Conservation (phyloP, 169 alveolate species). For the Eimeria praecox region DNA sequence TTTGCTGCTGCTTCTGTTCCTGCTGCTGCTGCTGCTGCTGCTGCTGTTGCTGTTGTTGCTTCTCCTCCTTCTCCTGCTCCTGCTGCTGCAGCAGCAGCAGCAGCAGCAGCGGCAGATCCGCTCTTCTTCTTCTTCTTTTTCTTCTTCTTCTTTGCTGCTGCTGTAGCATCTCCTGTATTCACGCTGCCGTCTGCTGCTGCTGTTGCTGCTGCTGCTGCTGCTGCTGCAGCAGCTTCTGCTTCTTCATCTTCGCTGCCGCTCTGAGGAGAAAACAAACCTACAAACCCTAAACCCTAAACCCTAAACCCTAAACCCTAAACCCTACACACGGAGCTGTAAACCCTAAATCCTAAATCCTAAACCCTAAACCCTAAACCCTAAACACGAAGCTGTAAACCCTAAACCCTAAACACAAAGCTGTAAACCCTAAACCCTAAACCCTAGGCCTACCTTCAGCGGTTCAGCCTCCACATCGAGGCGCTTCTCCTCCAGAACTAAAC, state of each 20-base stretch:
- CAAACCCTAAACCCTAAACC: slow-evolving; percentile 53
- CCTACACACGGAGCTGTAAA: neutral
- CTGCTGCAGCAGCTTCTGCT: neutral
- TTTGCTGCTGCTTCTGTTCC: slow-evolving; percentile 56
- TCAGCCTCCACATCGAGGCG: slow-evolving; percentile 42
- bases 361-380: slow-evolving; percentile 48
- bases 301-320: slow-evolving; percentile 63
- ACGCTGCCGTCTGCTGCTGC: slow-evolving; percentile 1
- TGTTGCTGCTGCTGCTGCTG: slow-evolving; percentile 6
- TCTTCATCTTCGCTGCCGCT: slow-evolving; percentile 8
- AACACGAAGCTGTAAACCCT: too few relatives aligned
- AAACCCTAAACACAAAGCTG: slow-evolving; percentile 13
- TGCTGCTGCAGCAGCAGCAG: too few relatives aligned
- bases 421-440: neutral
- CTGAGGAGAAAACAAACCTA: neutral
- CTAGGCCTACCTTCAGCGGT: slow-evolving; percentile 21
- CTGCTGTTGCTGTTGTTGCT: neutral
- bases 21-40: slow-evolving; percentile 11
- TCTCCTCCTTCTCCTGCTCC: slow-evolving; percentile 8
- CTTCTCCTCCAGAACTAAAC: slow-evolving; percentile 55
- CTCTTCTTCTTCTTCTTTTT: slow-evolving; percentile 80
- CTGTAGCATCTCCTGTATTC: slow-evolving; percentile 45
- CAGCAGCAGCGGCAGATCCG: too few relatives aligned
- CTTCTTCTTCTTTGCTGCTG: slow-evolving; percentile 76
- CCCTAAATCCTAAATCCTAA: neutral